Evolutionary conservation across 2,329 filamentous ascomycete genomes (phyloP).

Genomic region (Alternaria atra): DNA sequence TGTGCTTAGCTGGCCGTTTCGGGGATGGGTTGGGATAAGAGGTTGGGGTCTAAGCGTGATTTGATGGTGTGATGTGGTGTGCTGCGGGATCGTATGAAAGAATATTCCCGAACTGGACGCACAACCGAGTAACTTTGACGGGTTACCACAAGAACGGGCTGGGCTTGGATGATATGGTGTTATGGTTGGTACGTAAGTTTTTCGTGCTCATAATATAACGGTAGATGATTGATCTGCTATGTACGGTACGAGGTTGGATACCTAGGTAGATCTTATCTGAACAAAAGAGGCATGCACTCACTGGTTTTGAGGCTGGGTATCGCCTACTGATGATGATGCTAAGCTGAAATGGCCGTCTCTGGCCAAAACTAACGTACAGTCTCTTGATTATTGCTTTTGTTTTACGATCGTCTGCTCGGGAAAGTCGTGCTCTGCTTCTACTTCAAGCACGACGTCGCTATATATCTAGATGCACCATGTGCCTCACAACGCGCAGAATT

Average conservation of each 20-base stretch:
- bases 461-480: too few relatives aligned
- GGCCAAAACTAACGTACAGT: background rate
- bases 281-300: too few relatives aligned
- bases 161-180: background rate
- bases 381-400: background rate
- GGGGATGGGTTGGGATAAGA: background rate
- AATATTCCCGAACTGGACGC: background rate
- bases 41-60: background rate
- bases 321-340: background rate
- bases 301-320: background rate
- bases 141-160: background rate
- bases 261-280: background rate
- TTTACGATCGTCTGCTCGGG: too few relatives aligned
- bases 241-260: background rate
- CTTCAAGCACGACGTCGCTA: too few relatives aligned
- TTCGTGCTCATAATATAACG: background rate
- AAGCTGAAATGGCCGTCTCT: background rate
- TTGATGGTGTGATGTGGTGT: slow-evolving; percentile 1
- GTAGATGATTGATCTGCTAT: background rate
- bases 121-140: background rate
- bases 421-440: too few relatives aligned
- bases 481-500: too few relatives aligned
- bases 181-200: background rate
- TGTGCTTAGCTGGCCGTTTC: background rate
- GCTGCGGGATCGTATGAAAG: background rate